These are phyloP conservation scores for Cephaloascus albidus DNA, from an alignment of 805 yeast species.

Conservation along the genomic window DNA sequence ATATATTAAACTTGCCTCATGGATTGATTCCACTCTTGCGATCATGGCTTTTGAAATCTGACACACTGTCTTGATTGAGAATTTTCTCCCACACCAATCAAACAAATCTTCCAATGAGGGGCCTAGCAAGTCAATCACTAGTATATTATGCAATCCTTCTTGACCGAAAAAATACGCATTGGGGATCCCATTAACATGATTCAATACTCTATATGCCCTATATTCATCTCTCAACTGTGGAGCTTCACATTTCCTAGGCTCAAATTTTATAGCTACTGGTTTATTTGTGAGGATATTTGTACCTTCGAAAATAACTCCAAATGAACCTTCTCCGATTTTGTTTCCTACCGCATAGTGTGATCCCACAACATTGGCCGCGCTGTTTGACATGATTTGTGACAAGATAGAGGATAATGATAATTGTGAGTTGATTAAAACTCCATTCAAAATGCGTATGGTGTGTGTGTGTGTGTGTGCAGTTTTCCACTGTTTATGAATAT, in stretches of 20 bases:
- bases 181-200: slow-evolving; percentile 82
- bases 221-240: slow-evolving; percentile 80
- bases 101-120: slow-evolving; percentile 94
- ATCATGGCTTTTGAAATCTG: slow-evolving; percentile 96
- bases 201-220: slow-evolving; percentile 71
- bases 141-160: slow-evolving; percentile 92
- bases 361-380: slow-evolving; percentile 43
- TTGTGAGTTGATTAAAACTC: too few relatives aligned
- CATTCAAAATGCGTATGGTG: too few relatives aligned
- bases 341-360: slow-evolving; percentile 73
- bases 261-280: slow-evolving; percentile 74
- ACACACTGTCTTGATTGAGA: slow-evolving; percentile 79
- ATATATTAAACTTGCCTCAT: slow-evolving; percentile 83
- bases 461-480: too few relatives aligned
- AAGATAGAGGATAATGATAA: too few relatives aligned
- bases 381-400: slow-evolving; percentile 6
- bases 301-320: slow-evolving; percentile 81
- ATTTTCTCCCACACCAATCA: slow-evolving; percentile 96
- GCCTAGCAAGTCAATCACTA: slow-evolving; percentile 90
- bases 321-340: slow-evolving; percentile 82
- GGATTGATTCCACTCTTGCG: slow-evolving; percentile 74
- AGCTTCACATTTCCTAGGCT: slow-evolving; percentile 72
- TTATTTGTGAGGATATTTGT: slow-evolving; percentile 47
- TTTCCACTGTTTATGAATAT: too few relatives aligned
- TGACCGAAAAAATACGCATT: slow-evolving; percentile 98